Evolutionary conservation across 352 stramenopile genomes (phyloP).

Genomic region (Pythium monospermum): DNA sequence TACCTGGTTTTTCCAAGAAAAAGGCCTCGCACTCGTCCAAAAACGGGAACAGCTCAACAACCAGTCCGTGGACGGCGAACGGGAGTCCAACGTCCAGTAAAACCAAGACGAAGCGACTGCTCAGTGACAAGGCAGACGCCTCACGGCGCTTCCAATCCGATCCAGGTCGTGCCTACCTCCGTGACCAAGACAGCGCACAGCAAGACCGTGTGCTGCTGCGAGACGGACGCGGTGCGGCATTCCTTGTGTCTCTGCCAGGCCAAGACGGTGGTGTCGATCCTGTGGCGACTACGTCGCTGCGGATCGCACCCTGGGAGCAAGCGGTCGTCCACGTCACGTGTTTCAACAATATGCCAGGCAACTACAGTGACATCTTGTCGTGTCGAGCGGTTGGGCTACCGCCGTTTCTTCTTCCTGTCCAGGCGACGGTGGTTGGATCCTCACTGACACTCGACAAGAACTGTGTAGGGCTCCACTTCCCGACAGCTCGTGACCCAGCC

Average conservation of each 20-base stretch:
- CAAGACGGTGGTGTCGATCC: neutral
- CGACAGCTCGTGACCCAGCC: neutral
- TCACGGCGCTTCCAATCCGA: slow-evolving; percentile 52
- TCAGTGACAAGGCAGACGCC: slow-evolving; percentile 42
- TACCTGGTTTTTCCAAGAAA: no score
- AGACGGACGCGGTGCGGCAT: slow-evolving; percentile 46
- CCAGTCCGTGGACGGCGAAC: neutral
- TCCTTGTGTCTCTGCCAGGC: slow-evolving; percentile 24
- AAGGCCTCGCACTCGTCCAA: no score
- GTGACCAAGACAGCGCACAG: slow-evolving; percentile 28
- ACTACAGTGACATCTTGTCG: slow-evolving; percentile 60
- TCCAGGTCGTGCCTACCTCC: slow-evolving; percentile 38
- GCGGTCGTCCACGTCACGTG: slow-evolving; percentile 46
- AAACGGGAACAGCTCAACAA: neutral
- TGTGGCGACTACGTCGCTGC: slow-evolving; percentile 9
- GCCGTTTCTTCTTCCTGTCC: slow-evolving; percentile 58
- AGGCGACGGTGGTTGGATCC: slow-evolving; percentile 46
- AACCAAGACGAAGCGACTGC: slow-evolving; percentile 13
- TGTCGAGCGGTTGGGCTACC: slow-evolving; percentile 39
- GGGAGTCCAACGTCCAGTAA: neutral
- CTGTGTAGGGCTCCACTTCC: slow-evolving; percentile 55
- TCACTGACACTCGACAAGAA: slow-evolving; percentile 55
- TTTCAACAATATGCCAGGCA: slow-evolving; percentile 76
- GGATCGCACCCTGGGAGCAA: slow-evolving; percentile 58
- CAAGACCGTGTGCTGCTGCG: slow-evolving; percentile 48